Percentiles rank a stretch among this genome's conserved stretches.
Conservation (phyloP, 352 stramenopile genomes). For the Globisporangium nunn region DNA sequence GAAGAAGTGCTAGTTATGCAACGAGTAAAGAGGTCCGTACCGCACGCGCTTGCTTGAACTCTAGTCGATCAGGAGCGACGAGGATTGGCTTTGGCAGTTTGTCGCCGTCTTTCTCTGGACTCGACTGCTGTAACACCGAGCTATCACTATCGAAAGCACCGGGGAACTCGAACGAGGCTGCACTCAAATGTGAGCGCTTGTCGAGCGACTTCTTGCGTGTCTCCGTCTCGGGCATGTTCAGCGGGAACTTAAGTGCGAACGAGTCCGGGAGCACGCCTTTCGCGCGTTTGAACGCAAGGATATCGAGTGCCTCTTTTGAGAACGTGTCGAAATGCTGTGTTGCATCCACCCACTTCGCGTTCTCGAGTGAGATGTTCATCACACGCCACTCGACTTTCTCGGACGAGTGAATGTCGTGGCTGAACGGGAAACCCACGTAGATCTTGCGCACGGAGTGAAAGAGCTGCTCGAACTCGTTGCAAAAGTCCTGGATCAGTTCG, state of each 20-base stretch:
- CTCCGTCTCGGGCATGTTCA: conserved; percentile 53
- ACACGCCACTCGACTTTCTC: conserved; percentile 85
- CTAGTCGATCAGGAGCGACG: conserved; percentile 48
- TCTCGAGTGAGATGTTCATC: conserved; percentile 53
- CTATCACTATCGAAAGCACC: conserved; percentile 17
- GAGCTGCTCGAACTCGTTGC: conserved; percentile 47
- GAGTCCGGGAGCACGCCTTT: conserved; percentile 56
- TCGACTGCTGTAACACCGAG: conserved; percentile 9
- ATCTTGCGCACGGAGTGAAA: conserved; percentile 70
- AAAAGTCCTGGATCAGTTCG: conserved; percentile 67
- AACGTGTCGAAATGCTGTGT: conserved; percentile 63
- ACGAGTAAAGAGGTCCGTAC: conserved; percentile 6
- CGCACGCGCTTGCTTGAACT: conserved; percentile 51
- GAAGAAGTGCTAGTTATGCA: not conserved
- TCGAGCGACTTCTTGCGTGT: conserved; percentile 36
- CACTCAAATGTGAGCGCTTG: conserved; percentile 20
- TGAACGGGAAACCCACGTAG: conserved; percentile 81
- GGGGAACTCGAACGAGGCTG: conserved; percentile 31
- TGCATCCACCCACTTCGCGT: conserved; percentile 37
- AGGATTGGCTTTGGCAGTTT: conserved; percentile 30
- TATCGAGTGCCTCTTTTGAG: conserved; percentile 54
- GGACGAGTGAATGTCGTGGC: conserved; percentile 81
- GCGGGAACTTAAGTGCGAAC: conserved; percentile 53
- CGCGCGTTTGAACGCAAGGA: conserved; percentile 53
- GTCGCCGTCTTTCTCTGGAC: conserved; percentile 20